Percentiles rank a stretch among this genome's conserved stretches.
Conservation (phyloP, 2,329 filamentous ascomycete genomes). For the Venturia aucupariae region DNA sequence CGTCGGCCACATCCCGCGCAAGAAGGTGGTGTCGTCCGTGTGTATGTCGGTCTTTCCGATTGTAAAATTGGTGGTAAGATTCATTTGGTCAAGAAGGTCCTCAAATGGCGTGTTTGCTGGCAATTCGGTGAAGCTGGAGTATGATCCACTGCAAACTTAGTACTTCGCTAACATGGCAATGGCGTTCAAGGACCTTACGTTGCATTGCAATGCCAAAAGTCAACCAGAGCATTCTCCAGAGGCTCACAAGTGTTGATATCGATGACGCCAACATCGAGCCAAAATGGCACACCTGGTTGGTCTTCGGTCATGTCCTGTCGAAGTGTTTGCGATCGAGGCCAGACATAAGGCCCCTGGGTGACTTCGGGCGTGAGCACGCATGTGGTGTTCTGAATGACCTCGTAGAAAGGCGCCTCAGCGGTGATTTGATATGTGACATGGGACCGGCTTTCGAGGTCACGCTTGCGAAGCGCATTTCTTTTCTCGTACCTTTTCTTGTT, state of each 20-base stretch:
- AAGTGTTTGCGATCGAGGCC: conserved; percentile 16
- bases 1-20: conserved; percentile 28
- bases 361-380: conserved; percentile 46
- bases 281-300: conserved; percentile 22
- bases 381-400: conserved; percentile 16
- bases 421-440: background rate
- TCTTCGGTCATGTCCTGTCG: conserved; percentile 30
- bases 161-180: too few relatives aligned
- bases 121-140: background rate
- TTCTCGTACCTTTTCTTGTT: background rate
- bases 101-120: background rate
- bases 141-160: background rate
- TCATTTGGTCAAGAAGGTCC: background rate
- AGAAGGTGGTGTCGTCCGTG: conserved; percentile 23
- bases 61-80: background rate
- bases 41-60: background rate
- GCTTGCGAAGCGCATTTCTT: background rate
- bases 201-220: background rate
- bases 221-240: background rate
- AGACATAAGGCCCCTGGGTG: conserved; percentile 44
- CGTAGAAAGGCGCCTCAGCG: conserved; percentile 14
- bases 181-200: too few relatives aligned
- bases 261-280: background rate
- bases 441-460: background rate
- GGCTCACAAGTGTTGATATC: background rate